Evolutionary conservation across 2,329 filamentous ascomycete species (phyloP).

Genomic region (Graphilbum fragrans): DNA sequence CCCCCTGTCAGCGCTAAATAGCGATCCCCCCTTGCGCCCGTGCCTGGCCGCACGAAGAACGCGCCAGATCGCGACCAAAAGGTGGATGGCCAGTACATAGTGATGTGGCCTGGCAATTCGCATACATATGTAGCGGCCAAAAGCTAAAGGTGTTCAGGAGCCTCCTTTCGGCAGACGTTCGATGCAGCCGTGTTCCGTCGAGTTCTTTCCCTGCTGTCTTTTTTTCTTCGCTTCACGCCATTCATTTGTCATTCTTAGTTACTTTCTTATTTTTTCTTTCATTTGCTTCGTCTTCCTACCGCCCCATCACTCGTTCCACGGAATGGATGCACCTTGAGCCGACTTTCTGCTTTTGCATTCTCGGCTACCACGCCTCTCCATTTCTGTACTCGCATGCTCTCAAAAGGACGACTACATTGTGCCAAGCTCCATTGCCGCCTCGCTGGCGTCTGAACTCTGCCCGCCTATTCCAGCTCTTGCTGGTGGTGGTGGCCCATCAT

Average conservation of each 20-base stretch:
- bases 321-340: not conserved
- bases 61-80: not conserved
- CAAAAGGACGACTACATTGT: too few relatives aligned
- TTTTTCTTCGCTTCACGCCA: not conserved
- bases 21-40: too few relatives aligned
- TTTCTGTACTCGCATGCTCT: too few relatives aligned
- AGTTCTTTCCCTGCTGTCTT: not conserved
- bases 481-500: too few relatives aligned
- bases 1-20: too few relatives aligned
- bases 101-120: too few relatives aligned
- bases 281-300: not conserved
- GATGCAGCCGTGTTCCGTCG: not conserved
- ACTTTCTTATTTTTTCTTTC: not conserved
- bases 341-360: slow-evolving; percentile 3
- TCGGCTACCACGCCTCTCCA: not conserved
- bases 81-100: not conserved
- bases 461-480: too few relatives aligned
- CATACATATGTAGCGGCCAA: too few relatives aligned
- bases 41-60: too few relatives aligned
- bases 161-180: too few relatives aligned
- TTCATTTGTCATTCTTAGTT: slow-evolving; percentile 1
- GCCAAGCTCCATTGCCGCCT: too few relatives aligned
- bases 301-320: not conserved
- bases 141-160: not conserved
- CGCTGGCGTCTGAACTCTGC: not conserved